Evolutionary conservation across 805 yeast species (phyloP).

Genomic region (Candida insectorum): DNA sequence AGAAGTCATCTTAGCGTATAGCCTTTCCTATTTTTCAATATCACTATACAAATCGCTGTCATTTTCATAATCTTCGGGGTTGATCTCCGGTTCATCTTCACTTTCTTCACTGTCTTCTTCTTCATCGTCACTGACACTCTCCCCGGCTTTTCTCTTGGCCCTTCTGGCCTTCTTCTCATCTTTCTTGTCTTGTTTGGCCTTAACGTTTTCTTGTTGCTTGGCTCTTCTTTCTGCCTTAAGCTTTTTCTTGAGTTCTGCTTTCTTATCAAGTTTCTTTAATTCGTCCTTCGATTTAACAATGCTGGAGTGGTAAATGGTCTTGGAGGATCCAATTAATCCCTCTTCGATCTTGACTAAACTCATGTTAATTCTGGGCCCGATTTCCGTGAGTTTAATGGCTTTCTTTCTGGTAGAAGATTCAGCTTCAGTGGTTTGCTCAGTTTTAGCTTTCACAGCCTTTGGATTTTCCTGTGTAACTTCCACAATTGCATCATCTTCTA

Average conservation of each 20-base stretch:
- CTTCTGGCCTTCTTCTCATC: constrained; percentile 70
- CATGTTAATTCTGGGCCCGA: constrained; percentile 86
- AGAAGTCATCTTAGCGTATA: too few relatives aligned
- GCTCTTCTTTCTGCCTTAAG: constrained; percentile 70
- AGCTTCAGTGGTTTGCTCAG: constrained; percentile 15
- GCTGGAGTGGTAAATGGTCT: constrained; percentile 77
- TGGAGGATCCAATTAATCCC: constrained; percentile 78
- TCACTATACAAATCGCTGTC: constrained; percentile 49
- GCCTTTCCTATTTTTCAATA: constrained; percentile 5
- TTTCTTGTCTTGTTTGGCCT: constrained; percentile 68
- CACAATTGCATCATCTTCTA: constrained; percentile 85
- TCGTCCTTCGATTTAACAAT: constrained; percentile 64
- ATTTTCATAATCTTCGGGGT: constrained; percentile 46
- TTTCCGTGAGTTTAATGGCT: constrained; percentile 87
- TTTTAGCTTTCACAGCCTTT: constrained; percentile 17
- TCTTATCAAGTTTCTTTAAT: constrained; percentile 56
- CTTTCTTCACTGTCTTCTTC: constrained; percentile 17
- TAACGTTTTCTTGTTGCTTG: constrained; percentile 75
- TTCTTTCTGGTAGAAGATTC: constrained; percentile 50
- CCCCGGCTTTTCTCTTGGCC: constrained; percentile 44
- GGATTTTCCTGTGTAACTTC: constrained; percentile 41
- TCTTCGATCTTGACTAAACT: constrained; percentile 85
- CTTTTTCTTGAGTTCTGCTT: constrained; percentile 58
- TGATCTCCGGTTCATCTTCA: constrained; percentile 29
- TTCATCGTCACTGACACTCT: constrained; percentile 21